phyloP scores from a whole-genome alignment of 257 asterid species.

The Fraxinus pennsylvanica region DNA sequence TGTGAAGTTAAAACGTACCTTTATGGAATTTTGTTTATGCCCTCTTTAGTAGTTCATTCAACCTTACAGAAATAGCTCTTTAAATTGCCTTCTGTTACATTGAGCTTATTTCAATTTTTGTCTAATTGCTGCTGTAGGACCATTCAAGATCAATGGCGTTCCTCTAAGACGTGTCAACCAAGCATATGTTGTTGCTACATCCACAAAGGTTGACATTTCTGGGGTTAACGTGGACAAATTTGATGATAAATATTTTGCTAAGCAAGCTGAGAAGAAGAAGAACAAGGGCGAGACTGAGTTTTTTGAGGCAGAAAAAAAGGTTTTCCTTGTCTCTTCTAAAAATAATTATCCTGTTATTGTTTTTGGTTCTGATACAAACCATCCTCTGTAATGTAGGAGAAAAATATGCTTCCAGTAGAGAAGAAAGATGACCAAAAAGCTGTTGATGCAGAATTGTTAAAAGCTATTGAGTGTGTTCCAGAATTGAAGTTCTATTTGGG shows the following conservation, averaged over 20 bases:
- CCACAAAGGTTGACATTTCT: not conserved
- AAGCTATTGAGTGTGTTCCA: constrained; percentile 29
- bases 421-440: constrained; percentile 31
- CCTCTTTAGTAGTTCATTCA: not conserved
- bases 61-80: not conserved
- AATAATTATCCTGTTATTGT: too few relatives aligned
- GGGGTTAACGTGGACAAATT: not conserved
- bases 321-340: too few relatives aligned
- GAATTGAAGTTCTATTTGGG: not conserved
- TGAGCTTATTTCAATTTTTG: not conserved
- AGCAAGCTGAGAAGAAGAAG: not conserved
- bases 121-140: constrained; percentile 21
- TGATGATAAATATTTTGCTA: not conserved
- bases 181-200: not conserved
- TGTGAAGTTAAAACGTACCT: not conserved
- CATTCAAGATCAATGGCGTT: not conserved
- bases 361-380: too few relatives aligned
- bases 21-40: too few relatives aligned
- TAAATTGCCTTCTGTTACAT: not conserved
- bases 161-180: not conserved
- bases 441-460: constrained; percentile 24
- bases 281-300: not conserved
- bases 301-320: not conserved
- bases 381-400: constrained; percentile 5
- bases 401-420: constrained; percentile 25